phyloP scores from a whole-genome alignment of 2,329 filamentous ascomycete genomes.

The Colletotrichum sp. region DNA sequence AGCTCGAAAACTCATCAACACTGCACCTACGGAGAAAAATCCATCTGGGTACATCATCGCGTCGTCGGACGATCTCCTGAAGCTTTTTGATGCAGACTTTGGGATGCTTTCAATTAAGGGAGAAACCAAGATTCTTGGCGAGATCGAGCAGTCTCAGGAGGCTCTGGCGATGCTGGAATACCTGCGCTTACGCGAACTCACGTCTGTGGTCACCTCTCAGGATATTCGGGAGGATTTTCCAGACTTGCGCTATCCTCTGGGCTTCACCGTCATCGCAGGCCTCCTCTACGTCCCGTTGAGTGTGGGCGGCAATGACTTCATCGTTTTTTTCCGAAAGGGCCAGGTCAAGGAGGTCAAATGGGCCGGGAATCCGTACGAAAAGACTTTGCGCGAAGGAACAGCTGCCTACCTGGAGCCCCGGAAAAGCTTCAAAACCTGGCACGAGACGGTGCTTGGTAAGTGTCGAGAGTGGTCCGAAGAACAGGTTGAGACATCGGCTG shows the following conservation, averaged over 20 bases:
- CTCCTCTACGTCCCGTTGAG: constrained; percentile 84
- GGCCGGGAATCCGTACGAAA: constrained; percentile 88
- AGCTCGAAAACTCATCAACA: constrained; percentile 87
- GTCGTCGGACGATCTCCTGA: constrained; percentile 83
- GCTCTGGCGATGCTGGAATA: constrained; percentile 86
- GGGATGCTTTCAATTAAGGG: constrained; percentile 83
- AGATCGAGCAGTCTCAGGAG: constrained; percentile 79
- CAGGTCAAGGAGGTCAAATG: constrained; percentile 80
- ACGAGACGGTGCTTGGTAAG: constrained; percentile 80
- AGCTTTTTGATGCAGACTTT: constrained; percentile 86
- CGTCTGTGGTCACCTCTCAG: constrained; percentile 78
- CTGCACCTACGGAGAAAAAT: constrained; percentile 78
- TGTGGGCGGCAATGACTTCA: constrained; percentile 79
- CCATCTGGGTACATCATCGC: constrained; percentile 91
- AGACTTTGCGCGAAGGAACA: constrained; percentile 74
- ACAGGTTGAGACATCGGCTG: constrained; percentile 86
- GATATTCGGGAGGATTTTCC: constrained; percentile 80
- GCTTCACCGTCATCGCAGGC: constrained; percentile 79
- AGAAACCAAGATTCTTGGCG: constrained; percentile 87
- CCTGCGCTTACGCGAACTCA: constrained; percentile 75
- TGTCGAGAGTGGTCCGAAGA: constrained; percentile 90
- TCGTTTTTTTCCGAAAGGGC: constrained; percentile 85
- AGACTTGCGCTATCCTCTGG: constrained; percentile 79
- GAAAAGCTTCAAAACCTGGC: constrained; percentile 82
- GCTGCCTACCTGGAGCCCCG: constrained; percentile 77